Evolutionary conservation across 2,329 filamentous ascomycete genomes (phyloP), one percentile per base, ranked within the genome.

Genomic region (Tolypocladium capitatum): DNA sequence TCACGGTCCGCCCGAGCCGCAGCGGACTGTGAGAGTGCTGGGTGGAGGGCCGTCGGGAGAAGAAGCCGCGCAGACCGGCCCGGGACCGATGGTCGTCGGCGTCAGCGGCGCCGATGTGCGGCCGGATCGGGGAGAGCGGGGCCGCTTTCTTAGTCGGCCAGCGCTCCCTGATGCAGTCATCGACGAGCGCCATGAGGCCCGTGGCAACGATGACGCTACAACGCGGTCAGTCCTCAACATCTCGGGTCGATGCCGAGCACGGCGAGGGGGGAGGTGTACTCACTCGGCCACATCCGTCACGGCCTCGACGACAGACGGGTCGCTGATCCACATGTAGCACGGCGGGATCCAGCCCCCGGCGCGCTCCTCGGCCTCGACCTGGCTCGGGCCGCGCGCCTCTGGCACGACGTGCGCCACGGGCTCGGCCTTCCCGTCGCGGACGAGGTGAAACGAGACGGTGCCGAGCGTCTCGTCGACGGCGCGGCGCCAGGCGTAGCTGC

Each of bases 341-440:
- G 88, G 89, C 48, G 88, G 86, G 24, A 97, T 75, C 89, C 91
- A 97, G 48, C 86, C 87, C 45, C 90, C 90, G 54, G 86, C 86
- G 44, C 71, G 72, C 55, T 82, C 75, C 59, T 97, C 90, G 53
- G 81, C 82, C 10, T 73, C 68, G 10, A 80, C 71, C 64, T 95
- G 83, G 58, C 75, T 75, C 6, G 80, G 79, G 8, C 84, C 84
- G 56, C 90, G 72, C 30, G 80, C 78, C 58, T 91, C 84, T 8
- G 90, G 88, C 5, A 90, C 80, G 57, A 97, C 89, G 60, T 94
- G 86, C 8, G 91, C 91, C 44, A 95, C 72, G 3, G 83, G 76
- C 18, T 55, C 47, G 36, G 72, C 72, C 49, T 68, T 62, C 45
- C 81, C 80, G 55, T 79, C 75, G 54, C 84, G 81, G 53, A 87